Evolutionary conservation across 78 protist species (phyloP), one percentile per base, ranked within the genome.

Genomic region (Dictyostelium capitatum): DNA sequence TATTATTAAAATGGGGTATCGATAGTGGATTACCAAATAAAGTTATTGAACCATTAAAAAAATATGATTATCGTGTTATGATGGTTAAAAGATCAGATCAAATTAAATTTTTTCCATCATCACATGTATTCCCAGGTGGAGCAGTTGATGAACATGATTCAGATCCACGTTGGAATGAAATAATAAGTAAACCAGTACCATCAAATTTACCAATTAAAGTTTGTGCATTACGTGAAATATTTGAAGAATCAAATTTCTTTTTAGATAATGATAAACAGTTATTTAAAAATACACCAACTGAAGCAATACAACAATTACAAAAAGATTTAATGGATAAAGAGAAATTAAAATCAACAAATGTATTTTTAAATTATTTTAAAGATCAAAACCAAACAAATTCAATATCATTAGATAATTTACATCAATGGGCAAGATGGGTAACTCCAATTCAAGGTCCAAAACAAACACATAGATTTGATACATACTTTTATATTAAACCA

Each of bases 121-220:
- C 81, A 19, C 83, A 87, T 87, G 92, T 87, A 28, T 87, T 87
- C 43, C 92, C 92, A 8, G 92, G 92, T 64, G 92, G 92, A 15
- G 50, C 70, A 46, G 47, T 87, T 10, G 92, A 87, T 64, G 25
- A 54, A 48, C 12, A n/a, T 17, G 92, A 87, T 64, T 17, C 8
- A 14, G 43, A 51, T 2, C 59, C 17, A 4, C 69, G 15, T 6
- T 87, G 92, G 92, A 50, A 54, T 6, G 11, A 83, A 2, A 20
- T 65, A 2, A 14, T 53, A 12, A 80, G 32, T 3, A 67, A 53
- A 19, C 78, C 30, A 62, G 48, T n/a, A 28, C 20, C 50, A 20
- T 30, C 46, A 48, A 47, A 32, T 28, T 65, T 74, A n/a, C 43
- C 78, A 19, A 25, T 77, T 48, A 75, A 48, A 28, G 43, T 87